A percentile compares a stretch with the other conserved stretches of the same genome.
Evolutionary conservation across 257 asterid genomes (phyloP).

Genomic region (Cruciata laevipes): DNA sequence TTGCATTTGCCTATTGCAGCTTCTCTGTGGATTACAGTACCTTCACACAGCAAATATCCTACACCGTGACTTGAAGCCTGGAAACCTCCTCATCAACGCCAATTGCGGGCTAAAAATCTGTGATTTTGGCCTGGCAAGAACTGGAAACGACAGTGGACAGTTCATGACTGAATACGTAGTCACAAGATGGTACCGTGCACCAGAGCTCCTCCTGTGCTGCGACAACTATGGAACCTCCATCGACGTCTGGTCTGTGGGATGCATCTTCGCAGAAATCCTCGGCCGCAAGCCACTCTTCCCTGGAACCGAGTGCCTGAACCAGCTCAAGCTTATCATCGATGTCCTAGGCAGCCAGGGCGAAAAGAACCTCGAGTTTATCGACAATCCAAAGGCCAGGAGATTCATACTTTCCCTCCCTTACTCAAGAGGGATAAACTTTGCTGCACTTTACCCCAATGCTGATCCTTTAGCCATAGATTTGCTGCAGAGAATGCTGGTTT

Average conservation of each 20-base stretch:
- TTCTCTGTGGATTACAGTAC: conserved; percentile 36
- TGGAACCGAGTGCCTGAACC: conserved; percentile 39
- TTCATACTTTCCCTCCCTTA: conserved; percentile 32
- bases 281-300: conserved; percentile 43
- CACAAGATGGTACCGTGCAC: conserved; percentile 48
- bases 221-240: conserved; percentile 39
- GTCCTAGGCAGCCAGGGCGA: conserved; percentile 36
- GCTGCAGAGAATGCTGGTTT: conserved; percentile 30
- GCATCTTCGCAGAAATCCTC: conserved; percentile 41
- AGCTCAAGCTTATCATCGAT: conserved; percentile 35
- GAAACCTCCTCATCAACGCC: conserved; percentile 39
- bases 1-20: conserved; percentile 19
- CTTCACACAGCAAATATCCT: conserved; percentile 46
- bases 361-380: conserved; percentile 31
- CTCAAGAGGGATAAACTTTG: conserved; percentile 29
- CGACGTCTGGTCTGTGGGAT: conserved; percentile 44
- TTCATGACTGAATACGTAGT: conserved; percentile 47
- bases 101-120: conserved; percentile 41
- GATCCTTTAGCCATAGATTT: conserved; percentile 39
- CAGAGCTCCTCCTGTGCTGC: conserved; percentile 36
- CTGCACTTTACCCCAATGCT: conserved; percentile 36
- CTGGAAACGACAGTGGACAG: conserved; percentile 37
- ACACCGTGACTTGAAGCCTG: conserved; percentile 45
- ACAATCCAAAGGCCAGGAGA: conserved; percentile 33
- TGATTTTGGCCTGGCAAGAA: conserved; percentile 46